These are phyloP conservation scores for Cronartium ribicola DNA, from an alignment of 1,284 basidiomycete species.

Conservation along the genomic window DNA sequence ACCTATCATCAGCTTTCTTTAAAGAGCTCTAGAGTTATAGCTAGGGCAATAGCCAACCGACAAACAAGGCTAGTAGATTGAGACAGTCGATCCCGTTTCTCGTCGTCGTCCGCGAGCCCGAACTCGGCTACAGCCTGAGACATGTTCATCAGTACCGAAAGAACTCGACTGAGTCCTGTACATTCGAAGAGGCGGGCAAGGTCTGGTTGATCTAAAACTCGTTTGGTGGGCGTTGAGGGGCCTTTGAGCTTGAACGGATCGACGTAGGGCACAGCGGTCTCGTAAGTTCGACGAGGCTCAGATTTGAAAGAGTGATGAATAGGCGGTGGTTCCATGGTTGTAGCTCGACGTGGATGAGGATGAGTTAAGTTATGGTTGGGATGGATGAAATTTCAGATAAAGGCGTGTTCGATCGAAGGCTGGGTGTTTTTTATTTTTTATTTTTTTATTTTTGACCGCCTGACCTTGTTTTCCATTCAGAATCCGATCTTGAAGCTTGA, in stretches of 20 bases:
- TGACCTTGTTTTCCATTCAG: too few relatives aligned
- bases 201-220: neutral
- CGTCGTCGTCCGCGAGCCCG: neutral
- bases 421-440: too few relatives aligned
- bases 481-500: too few relatives aligned
- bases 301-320: neutral
- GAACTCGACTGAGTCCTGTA: neutral
- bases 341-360: too few relatives aligned
- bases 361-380: too few relatives aligned
- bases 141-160: neutral
- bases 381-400: too few relatives aligned
- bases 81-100: neutral
- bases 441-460: too few relatives aligned
- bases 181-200: neutral
- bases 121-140: neutral
- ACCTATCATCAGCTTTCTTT: neutral
- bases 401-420: too few relatives aligned
- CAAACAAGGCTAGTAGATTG: slow-evolving; percentile 7
- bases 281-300: neutral
- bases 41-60: neutral
- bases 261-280: neutral
- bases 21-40: neutral
- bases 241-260: neutral
- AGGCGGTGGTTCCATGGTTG: too few relatives aligned
- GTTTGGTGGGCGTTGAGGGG: neutral